A percentile compares a stretch with the other conserved stretches of the same genome.
phyloP scores from a whole-genome alignment of 805 yeast genomes.

The Nakazawaea ambrosiae region DNA sequence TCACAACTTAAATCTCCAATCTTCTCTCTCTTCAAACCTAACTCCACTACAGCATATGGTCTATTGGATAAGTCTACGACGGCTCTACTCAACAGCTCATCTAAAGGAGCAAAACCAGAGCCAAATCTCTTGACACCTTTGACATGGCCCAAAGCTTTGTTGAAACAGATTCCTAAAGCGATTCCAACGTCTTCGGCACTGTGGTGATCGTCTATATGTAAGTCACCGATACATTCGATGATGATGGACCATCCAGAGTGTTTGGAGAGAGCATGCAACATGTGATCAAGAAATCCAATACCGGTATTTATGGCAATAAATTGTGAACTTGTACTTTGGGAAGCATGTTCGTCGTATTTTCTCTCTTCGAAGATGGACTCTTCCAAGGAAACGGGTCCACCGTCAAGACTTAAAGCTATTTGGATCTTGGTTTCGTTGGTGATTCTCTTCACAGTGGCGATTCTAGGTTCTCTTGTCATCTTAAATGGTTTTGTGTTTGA shows the following conservation, averaged over 20 bases:
- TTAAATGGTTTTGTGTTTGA: background rate
- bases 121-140: constrained; percentile 93
- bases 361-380: constrained; percentile 44
- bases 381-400: constrained; percentile 66
- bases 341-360: constrained; percentile 44
- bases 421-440: constrained; percentile 95
- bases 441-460: constrained; percentile 33
- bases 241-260: constrained; percentile 94
- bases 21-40: constrained; percentile 87
- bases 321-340: constrained; percentile 66
- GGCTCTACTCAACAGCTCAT: constrained; percentile 91
- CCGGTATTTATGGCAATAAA: constrained; percentile 81
- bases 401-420: constrained; percentile 76
- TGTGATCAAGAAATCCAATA: constrained; percentile 92
- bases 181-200: constrained; percentile 94
- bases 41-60: constrained; percentile 84
- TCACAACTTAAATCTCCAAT: constrained; percentile 90
- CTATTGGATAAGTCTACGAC: constrained; percentile 94
- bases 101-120: constrained; percentile 88
- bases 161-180: constrained; percentile 84
- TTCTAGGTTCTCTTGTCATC: constrained; percentile 7
- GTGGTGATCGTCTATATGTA: constrained; percentile 96
- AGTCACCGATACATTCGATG: constrained; percentile 87
- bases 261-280: constrained; percentile 95
- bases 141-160: constrained; percentile 81